A percentile compares a stretch with the other conserved stretches of the same genome.
These are phyloP conservation scores for Catenaria anguillulae DNA, from an alignment of 371 early-diverging fungal species.

Conservation along the genomic window DNA sequence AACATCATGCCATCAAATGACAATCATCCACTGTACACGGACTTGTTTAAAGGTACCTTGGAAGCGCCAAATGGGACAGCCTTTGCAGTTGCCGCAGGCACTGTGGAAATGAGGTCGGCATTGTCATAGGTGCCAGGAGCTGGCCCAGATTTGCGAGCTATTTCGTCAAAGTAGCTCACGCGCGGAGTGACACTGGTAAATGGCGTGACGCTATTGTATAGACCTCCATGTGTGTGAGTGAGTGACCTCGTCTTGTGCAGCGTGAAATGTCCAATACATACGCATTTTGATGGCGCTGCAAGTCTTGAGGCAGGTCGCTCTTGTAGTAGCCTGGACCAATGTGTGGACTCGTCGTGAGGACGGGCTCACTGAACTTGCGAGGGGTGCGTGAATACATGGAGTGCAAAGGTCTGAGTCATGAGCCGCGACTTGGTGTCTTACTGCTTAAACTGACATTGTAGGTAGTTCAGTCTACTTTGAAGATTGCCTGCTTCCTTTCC, in stretches of 20 bases:
- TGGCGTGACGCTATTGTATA: neutral
- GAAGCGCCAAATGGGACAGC: constrained; percentile 6
- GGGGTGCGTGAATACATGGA: constrained; percentile 6
- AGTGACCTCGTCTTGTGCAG: neutral
- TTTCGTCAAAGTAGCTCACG: constrained; percentile 6
- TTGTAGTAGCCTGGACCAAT: constrained; percentile 8
- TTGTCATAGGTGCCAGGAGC: constrained; percentile 1
- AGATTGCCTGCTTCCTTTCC: too few relatives aligned
- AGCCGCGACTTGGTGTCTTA: neutral
- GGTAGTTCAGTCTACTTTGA: too few relatives aligned
- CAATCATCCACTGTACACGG: too few relatives aligned
- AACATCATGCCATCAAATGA: too few relatives aligned
- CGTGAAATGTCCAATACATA: neutral
- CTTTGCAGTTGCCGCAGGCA: too few relatives aligned
- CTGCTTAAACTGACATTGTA: neutral
- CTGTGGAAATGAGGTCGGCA: neutral
- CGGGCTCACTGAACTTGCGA: constrained; percentile 4
- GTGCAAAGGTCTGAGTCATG: too few relatives aligned
- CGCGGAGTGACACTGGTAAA: constrained; percentile 3
- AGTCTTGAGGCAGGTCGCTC: neutral
- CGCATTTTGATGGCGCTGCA: neutral
- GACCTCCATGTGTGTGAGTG: neutral
- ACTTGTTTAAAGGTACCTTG: neutral
- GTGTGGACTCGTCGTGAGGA: neutral
- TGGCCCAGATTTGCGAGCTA: neutral